A percentile compares a stretch with the other conserved stretches of the same genome.
Evolutionary conservation across 2,329 filamentous ascomycete species (phyloP).

Genomic region (Cordyceps cicadae): DNA sequence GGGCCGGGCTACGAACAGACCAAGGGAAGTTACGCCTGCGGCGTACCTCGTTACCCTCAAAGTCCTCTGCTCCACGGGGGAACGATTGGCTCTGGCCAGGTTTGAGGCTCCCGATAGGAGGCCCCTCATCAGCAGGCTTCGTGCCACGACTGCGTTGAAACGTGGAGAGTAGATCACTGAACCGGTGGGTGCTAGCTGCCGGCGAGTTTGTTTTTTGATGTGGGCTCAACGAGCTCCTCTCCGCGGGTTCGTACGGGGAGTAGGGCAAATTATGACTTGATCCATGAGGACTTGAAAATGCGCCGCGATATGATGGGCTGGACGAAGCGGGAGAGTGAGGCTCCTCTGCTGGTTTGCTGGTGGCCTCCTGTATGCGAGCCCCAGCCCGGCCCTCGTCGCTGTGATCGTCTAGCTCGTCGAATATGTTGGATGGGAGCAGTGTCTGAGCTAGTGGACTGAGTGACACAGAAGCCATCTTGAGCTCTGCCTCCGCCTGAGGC

Average conservation of each 20-base stretch:
- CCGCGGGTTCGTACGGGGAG: constrained; percentile 41
- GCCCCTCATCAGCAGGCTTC: constrained; percentile 44
- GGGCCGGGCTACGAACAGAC: constrained; percentile 48
- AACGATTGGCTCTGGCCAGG: constrained; percentile 70
- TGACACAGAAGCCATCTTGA: constrained; percentile 56
- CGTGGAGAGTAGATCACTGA: constrained; percentile 49
- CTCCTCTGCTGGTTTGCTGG: constrained; percentile 29
- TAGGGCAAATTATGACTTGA: constrained; percentile 52
- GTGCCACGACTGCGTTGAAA: constrained; percentile 53
- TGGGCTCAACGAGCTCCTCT: constrained; percentile 33
- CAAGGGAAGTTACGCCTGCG: constrained; percentile 54
- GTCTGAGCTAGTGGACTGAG: constrained; percentile 70
- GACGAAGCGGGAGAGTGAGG: constrained; percentile 56
- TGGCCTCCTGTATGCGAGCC: constrained; percentile 26
- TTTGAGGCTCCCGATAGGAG: constrained; percentile 60
- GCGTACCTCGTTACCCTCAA: constrained; percentile 42
- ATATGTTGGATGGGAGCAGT: constrained; percentile 60
- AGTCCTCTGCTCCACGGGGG: constrained; percentile 52
- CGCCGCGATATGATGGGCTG: constrained; percentile 44
- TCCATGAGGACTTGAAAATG: constrained; percentile 53
- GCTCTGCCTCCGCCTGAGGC: constrained; percentile 51
- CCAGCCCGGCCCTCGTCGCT: constrained; percentile 34
- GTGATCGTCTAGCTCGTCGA: constrained; percentile 55
- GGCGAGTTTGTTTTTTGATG: constrained; percentile 32
- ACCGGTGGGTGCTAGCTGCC: constrained; percentile 25